Base-by-base conservation (phyloP, 805 yeast genomes). In the Starmerella vitae region DNA sequence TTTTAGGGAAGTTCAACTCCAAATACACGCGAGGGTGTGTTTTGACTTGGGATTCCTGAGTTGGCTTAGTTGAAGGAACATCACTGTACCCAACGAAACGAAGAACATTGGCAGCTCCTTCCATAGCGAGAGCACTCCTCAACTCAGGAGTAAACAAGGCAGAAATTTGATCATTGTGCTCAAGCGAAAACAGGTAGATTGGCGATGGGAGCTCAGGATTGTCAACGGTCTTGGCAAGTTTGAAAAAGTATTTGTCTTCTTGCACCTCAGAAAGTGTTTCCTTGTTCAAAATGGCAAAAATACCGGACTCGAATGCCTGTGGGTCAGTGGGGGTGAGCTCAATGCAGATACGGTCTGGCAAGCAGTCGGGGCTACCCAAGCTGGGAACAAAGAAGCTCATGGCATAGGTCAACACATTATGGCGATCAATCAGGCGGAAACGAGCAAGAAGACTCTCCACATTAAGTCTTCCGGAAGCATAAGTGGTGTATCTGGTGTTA, bases 401-500 rank as follows among this genome's bases (percentile, higher is more conserved):
- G 14, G 70, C 27, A 70, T 79, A 71, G 43, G 79, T 64, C 47
- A 83, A 64, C 21, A 78, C 52, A 61, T 86, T 88, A 58, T 83
- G 86, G 65, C 97, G 78, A 44, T 93, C 74, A 45, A 72, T 66
- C 59, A 86, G 66, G 41, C 68, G 70, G 56, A 85, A 66, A 46
- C 69, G 72, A 34, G 78, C 66, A 41, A 69, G 62, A 42, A 85
- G 62, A 40, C 72, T 67, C 44, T 74, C 74, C 44, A 91, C 69
- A 58, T 83, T 78, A 43, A 73, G 64, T 59, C 98, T 76, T 45
- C 98, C 98, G 41, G 94, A 71, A 31, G 95, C 93, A 57, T 83
- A 91, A 27, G 81, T 66, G 9, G 68, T 61, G 59, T 61, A 83
- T 43, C 67, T 64, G 50, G 78, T 76, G 20, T 76, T 63, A 35